phyloP scores from a whole-genome alignment of 148 eudicot genomes.

The Spergularia bocconei region DNA sequence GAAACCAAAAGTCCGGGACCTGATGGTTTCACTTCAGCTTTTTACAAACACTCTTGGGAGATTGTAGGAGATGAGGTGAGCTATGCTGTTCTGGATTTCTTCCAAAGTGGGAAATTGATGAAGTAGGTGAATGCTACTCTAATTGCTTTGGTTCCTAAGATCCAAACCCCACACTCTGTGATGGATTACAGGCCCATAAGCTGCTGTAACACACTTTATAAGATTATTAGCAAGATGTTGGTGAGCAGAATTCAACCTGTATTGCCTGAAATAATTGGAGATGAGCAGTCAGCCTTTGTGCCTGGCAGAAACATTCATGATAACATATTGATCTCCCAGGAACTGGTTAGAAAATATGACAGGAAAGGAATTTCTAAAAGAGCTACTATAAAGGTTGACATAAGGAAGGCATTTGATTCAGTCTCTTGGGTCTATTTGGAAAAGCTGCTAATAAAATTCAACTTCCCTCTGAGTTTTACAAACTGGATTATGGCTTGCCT shows the following conservation, averaged over 20 bases:
- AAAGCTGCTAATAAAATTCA: too few species aligned
- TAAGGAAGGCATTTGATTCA: too few species aligned
- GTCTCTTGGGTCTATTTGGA: too few species aligned
- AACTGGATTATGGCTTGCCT: too few species aligned
- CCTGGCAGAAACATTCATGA: too few species aligned
- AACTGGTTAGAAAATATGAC: background rate
- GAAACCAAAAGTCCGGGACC: background rate
- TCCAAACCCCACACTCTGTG: background rate
- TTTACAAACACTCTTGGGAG: too few species aligned
- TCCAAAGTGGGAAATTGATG: background rate
- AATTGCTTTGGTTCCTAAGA: background rate
- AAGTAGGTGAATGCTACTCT: background rate
- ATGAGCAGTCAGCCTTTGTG: background rate
- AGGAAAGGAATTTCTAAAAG: background rate
- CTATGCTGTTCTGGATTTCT: background rate
- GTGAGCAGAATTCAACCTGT: background rate
- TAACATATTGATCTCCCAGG: too few species aligned
- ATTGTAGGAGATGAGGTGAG: background rate
- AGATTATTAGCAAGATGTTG: background rate
- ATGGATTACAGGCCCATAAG: background rate
- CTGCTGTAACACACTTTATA: background rate
- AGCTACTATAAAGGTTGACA: background rate
- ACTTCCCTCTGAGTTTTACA: too few species aligned
- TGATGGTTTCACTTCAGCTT: background rate
- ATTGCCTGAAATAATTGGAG: background rate